Evolutionary conservation across 2,329 filamentous ascomycete genomes (phyloP).

Genomic region (Epichloe gansuensis): DNA sequence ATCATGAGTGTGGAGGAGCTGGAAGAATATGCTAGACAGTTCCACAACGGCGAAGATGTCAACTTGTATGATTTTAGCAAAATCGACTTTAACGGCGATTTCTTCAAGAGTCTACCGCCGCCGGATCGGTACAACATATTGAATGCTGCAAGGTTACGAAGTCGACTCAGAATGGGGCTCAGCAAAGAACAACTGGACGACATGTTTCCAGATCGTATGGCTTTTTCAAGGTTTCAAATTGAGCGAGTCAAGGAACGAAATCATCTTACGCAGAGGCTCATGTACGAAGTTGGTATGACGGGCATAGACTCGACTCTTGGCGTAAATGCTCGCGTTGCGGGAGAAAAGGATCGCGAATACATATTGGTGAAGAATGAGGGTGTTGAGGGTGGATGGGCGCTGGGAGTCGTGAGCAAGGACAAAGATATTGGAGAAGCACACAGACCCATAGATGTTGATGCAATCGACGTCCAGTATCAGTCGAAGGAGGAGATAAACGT

Average conservation of each 20-base stretch:
- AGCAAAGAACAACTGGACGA: constrained; percentile 90
- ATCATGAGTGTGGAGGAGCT: constrained; percentile 95
- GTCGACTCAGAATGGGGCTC: constrained; percentile 83
- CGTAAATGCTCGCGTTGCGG: constrained; percentile 54
- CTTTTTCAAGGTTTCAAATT: constrained; percentile 91
- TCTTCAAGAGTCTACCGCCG: constrained; percentile 82
- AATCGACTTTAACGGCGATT: constrained; percentile 93
- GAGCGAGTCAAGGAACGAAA: constrained; percentile 88
- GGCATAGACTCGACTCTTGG: constrained; percentile 58
- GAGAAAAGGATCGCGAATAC: constrained; percentile 86
- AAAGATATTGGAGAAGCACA: constrained; percentile 67
- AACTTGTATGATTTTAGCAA: constrained; percentile 93
- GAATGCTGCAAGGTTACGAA: constrained; percentile 81
- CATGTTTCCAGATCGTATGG: constrained; percentile 98
- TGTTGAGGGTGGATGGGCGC: constrained; percentile 87
- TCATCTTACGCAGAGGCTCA: constrained; percentile 83
- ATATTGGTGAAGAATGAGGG: constrained; percentile 92
- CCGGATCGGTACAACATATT: constrained; percentile 94
- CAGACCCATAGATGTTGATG: constrained; percentile 88
- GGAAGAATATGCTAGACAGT: constrained; percentile 86
- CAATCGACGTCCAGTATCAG: constrained; percentile 42
- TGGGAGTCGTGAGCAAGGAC: constrained; percentile 82
- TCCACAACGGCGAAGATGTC: constrained; percentile 84
- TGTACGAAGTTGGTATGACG: constrained; percentile 87
- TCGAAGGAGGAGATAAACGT: constrained; percentile 47